These are phyloP conservation scores for Paracoccidioides lutzii DNA, from an alignment of 2,329 filamentous ascomycete genomes.

Conservation along the genomic window DNA sequence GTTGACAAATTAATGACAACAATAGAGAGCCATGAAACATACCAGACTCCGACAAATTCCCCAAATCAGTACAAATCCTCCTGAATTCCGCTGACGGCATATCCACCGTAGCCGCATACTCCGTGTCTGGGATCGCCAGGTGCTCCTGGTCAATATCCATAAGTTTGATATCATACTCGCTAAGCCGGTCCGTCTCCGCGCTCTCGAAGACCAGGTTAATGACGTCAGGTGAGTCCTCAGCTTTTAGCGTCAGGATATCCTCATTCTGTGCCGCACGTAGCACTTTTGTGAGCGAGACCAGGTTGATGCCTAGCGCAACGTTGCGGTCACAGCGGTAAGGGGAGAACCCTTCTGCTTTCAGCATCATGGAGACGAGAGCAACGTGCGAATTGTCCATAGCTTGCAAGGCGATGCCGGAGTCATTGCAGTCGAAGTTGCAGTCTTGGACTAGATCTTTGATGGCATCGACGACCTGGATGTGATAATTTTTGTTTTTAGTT, in stretches of 20 bases:
- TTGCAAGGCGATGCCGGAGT: conserved; percentile 93
- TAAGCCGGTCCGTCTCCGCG: conserved; percentile 72
- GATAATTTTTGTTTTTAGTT: conserved; percentile 1
- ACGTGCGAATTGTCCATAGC: conserved; percentile 99
- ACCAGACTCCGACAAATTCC: conserved; percentile 92
- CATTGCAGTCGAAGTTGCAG: conserved; percentile 99
- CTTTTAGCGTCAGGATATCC: conserved; percentile 91
- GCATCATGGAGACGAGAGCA: conserved; percentile 95
- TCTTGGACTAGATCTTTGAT: conserved; percentile 99
- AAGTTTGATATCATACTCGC: conserved; percentile 98
- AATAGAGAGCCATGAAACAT: conserved; percentile 24
- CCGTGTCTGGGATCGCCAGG: conserved; percentile 95
- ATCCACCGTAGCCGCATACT: conserved; percentile 80
- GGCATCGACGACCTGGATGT: conserved; percentile 73
- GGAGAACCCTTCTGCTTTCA: conserved; percentile 87
- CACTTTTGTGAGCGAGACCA: conserved; percentile 92
- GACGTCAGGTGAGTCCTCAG: conserved; percentile 89
- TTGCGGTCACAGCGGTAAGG: conserved; percentile 98
- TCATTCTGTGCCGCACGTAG: conserved; percentile 87
- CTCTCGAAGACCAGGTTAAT: conserved; percentile 95
- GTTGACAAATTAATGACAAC: neutral
- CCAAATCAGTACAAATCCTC: conserved; percentile 86
- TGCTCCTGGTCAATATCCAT: conserved; percentile 99
- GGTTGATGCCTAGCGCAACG: conserved; percentile 94
- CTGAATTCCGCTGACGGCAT: conserved; percentile 88